Percentiles rank a stretch among this genome's conserved stretches.
Conservation (phyloP, 768 basidiomycete genomes). For the Austroboletus festivus region DNA sequence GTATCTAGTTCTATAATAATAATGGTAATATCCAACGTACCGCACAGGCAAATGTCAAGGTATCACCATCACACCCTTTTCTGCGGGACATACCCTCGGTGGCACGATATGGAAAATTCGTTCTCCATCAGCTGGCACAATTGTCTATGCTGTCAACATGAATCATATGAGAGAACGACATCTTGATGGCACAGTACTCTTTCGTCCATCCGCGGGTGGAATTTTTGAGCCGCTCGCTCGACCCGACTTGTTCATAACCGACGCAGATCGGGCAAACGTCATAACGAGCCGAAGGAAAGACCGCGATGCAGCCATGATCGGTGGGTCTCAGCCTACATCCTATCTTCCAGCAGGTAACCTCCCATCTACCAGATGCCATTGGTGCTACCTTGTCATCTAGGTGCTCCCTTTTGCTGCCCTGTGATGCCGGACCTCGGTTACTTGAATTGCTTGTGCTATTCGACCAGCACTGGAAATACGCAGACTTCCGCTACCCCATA, state of each 20-base stretch:
- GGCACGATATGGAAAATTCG: slow-evolving; percentile 98
- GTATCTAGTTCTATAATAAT: slow-evolving; percentile 1
- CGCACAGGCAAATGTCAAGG: slow-evolving; percentile 82
- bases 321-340: slow-evolving; percentile 37
- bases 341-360: not conserved
- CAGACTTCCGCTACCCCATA: slow-evolving; percentile 79
- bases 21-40: too few relatives aligned
- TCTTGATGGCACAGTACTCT: slow-evolving; percentile 88
- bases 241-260: slow-evolving; percentile 92
- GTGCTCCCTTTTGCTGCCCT: slow-evolving; percentile 84
- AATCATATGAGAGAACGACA: slow-evolving; percentile 97
- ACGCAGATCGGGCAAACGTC: slow-evolving; percentile 81
- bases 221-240: slow-evolving; percentile 84
- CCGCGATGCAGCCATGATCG: slow-evolving; percentile 83
- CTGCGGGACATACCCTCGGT: slow-evolving; percentile 92
- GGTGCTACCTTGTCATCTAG: slow-evolving; percentile 79
- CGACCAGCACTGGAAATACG: slow-evolving; percentile 96
- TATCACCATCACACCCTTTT: slow-evolving; percentile 91
- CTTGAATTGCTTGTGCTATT: slow-evolving; percentile 93
- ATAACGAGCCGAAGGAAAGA: slow-evolving; percentile 86
- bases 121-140: slow-evolving; percentile 94
- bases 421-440: slow-evolving; percentile 91
- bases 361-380: slow-evolving; percentile 64
- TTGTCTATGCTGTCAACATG: slow-evolving; percentile 91
- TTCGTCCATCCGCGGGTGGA: slow-evolving; percentile 68